Conservation (phyloP, 2,329 filamentous ascomycete species). For the Curvularia sp. region DNA sequence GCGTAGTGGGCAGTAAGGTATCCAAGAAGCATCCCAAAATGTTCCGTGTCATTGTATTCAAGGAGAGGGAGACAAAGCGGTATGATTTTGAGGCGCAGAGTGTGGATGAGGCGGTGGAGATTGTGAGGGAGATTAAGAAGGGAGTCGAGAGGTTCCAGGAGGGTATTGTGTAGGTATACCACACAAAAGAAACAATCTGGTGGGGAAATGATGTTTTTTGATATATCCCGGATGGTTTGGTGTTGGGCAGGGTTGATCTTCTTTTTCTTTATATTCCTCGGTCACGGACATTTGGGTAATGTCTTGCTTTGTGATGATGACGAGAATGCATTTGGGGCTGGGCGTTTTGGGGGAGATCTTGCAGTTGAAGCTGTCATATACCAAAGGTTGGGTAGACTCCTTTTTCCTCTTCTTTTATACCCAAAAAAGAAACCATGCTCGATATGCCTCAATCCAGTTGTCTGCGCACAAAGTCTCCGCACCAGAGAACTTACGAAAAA, state of each 20-base stretch:
- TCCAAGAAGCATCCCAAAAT: slow-evolving; percentile 80
- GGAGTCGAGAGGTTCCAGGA: slow-evolving; percentile 72
- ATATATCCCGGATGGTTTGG: not conserved
- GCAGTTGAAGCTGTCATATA: not conserved
- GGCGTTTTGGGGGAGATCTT: not conserved
- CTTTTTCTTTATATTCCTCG: not conserved
- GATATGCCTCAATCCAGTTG: not conserved
- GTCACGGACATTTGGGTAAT: not conserved
- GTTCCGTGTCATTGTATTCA: slow-evolving; percentile 80
- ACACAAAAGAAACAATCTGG: not conserved
- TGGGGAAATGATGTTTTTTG: not conserved
- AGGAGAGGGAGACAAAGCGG: slow-evolving; percentile 76
- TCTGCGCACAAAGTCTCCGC: too few species aligned
- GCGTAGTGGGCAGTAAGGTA: slow-evolving; percentile 82
- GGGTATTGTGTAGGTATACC: slow-evolving; percentile 42
- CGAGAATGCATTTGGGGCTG: not conserved
- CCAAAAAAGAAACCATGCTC: not conserved
- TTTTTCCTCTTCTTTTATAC: not conserved
- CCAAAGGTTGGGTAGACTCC: not conserved
- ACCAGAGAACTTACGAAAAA: too few species aligned
- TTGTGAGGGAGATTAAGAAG: slow-evolving; percentile 79
- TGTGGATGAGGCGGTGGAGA: slow-evolving; percentile 75
- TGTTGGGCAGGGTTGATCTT: not conserved
- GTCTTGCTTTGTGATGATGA: not conserved
- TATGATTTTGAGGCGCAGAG: slow-evolving; percentile 85